Percentiles rank a stretch among this genome's conserved stretches.
Evolutionary conservation across 192 early-diverging fungal genomes (phyloP).

Genomic region (Backusella parvicylindrica): DNA sequence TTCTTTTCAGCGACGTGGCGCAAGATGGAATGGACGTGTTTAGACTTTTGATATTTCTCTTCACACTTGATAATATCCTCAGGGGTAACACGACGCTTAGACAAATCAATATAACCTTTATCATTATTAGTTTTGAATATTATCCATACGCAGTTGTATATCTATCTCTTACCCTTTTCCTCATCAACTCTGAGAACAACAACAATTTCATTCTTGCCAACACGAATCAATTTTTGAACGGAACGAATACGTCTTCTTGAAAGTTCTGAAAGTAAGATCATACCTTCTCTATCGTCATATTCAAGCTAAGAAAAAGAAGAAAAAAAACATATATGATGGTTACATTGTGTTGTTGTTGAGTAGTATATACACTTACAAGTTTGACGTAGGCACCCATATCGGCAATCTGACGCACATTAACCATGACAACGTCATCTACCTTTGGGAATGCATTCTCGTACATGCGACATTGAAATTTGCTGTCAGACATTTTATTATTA

Average conservation of each 20-base stretch:
- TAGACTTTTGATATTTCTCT: slow-evolving; percentile 92
- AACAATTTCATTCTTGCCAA: slow-evolving; percentile 90
- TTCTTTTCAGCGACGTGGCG: slow-evolving; percentile 86
- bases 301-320: slow-evolving; percentile 52
- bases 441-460: slow-evolving; percentile 94
- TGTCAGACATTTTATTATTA: slow-evolving; percentile 5
- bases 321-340: not conserved
- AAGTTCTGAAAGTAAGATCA: slow-evolving; percentile 93
- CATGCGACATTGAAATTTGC: slow-evolving; percentile 77
- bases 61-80: slow-evolving; percentile 90
- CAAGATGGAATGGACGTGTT: slow-evolving; percentile 84
- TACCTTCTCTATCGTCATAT: slow-evolving; percentile 97
- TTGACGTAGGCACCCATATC: slow-evolving; percentile 97
- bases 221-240: slow-evolving; percentile 91
- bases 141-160: too few species aligned
- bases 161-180: slow-evolving; percentile 74
- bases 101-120: slow-evolving; percentile 98
- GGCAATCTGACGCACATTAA: slow-evolving; percentile 91
- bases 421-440: slow-evolving; percentile 95
- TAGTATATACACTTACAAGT: slow-evolving; percentile 62
- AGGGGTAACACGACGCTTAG: slow-evolving; percentile 87
- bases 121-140: not conserved
- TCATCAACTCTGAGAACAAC: slow-evolving; percentile 93
- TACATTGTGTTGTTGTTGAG: too few species aligned
- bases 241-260: slow-evolving; percentile 94